Evolutionary conservation across 1,284 basidiomycete genomes (phyloP).

Genomic region (Sporisorium iseilematis-ciliati): DNA sequence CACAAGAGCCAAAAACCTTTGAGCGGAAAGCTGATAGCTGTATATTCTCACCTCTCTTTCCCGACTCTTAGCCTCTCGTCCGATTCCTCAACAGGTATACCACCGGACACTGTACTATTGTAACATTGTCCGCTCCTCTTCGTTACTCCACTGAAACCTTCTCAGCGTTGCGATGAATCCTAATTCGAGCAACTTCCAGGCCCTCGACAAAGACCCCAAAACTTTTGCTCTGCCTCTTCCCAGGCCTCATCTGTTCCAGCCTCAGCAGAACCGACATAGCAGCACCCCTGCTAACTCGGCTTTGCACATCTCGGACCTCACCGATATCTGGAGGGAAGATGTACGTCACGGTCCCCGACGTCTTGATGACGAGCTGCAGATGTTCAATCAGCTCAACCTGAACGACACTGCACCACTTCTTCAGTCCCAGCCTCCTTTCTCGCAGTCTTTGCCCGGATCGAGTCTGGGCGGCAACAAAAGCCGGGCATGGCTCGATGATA

Average conservation of each 20-base stretch:
- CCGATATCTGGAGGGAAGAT: slow-evolving; percentile 16
- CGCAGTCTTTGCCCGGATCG: neutral
- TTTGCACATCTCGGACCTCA: slow-evolving; percentile 2
- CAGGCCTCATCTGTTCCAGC: neutral
- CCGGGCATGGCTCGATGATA: neutral
- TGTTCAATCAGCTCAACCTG: slow-evolving; percentile 4
- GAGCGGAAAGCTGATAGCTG: slow-evolving; percentile 1
- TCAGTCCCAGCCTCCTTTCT: neutral
- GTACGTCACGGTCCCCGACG: neutral
- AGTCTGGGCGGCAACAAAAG: neutral
- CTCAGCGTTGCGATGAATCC: neutral
- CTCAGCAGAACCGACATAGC: neutral
- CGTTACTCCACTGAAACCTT: neutral
- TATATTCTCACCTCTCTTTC: neutral
- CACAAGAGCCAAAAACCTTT: slow-evolving; percentile 1
- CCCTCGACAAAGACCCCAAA: neutral
- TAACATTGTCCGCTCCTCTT: neutral
- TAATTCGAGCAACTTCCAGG: neutral
- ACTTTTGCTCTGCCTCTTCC: neutral
- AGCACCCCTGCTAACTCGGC: neutral
- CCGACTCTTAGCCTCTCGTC: neutral
- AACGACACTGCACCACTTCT: neutral
- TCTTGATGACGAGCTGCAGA: slow-evolving; percentile 2
- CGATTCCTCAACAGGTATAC: neutral
- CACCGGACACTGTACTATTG: neutral